Conservation (phyloP, 371 early-diverging fungal species). For the Mucor velutinosus region DNA sequence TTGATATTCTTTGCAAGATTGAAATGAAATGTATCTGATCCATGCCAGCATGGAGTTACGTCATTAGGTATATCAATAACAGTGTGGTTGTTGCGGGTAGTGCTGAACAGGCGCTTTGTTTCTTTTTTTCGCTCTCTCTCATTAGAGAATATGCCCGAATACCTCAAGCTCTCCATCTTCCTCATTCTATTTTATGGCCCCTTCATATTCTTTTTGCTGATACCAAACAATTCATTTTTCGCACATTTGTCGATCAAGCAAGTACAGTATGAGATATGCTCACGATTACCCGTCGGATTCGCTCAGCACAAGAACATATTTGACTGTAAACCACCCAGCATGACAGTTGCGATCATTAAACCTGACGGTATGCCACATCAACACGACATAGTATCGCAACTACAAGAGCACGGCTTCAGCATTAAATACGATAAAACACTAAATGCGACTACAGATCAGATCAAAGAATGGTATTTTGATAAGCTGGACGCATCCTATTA, state of each 20-base stretch:
- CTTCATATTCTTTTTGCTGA: conserved; percentile 1
- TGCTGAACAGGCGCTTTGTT: neutral
- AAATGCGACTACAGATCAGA: conserved; percentile 6
- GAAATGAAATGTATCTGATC: too few species aligned
- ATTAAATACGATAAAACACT: conserved; percentile 12
- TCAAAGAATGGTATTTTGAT: conserved; percentile 31
- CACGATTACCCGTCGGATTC: neutral
- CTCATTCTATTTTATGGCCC: conserved; percentile 8
- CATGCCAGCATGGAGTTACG: too few species aligned
- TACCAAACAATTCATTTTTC: conserved; percentile 11
- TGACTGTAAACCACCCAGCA: conserved; percentile 1
- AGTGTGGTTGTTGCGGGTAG: neutral
- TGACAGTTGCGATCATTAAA: conserved; percentile 28
- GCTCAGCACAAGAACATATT: neutral
- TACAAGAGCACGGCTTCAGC: conserved; percentile 17
- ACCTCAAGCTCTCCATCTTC: conserved; percentile 1
- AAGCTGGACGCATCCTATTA: conserved; percentile 23
- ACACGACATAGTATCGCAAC: conserved; percentile 10
- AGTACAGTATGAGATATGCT: neutral
- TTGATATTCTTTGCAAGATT: too few species aligned
- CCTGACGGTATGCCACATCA: conserved; percentile 32
- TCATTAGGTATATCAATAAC: too few species aligned
- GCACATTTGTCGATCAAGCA: neutral
- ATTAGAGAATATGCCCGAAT: neutral
- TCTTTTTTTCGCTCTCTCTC: neutral